Conservation (phyloP, 495 filamentous ascomycete genomes). For the Penicillium turbatum region DNA sequence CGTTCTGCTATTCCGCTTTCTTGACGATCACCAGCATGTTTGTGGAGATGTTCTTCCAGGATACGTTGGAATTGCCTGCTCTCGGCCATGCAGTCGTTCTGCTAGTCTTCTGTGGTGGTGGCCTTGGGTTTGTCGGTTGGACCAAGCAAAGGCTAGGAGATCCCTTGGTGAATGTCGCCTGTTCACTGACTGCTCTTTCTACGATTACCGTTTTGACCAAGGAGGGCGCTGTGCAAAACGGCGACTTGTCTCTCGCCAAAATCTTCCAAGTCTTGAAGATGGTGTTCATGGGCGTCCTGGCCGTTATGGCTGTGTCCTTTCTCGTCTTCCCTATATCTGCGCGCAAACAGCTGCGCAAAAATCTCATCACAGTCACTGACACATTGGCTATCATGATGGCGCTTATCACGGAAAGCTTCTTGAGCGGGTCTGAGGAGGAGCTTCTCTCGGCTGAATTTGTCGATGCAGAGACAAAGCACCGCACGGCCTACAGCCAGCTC, state of each 20-base stretch:
- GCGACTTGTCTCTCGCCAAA: slow-evolving; percentile 74
- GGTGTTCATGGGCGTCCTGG: slow-evolving; percentile 77
- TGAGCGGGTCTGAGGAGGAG: slow-evolving; percentile 80
- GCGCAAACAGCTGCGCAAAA: slow-evolving; percentile 65
- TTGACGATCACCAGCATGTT: slow-evolving; percentile 85
- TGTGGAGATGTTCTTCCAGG: slow-evolving; percentile 70
- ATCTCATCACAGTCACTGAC: slow-evolving; percentile 70
- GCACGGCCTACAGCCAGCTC: slow-evolving; percentile 64
- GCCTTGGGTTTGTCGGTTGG: slow-evolving; percentile 88
- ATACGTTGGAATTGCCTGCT: slow-evolving; percentile 55
- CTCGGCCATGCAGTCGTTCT: slow-evolving; percentile 80
- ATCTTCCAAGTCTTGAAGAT: slow-evolving; percentile 87
- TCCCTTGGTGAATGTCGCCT: slow-evolving; percentile 86
- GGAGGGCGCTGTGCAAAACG: slow-evolving; percentile 79
- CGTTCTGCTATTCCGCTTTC: slow-evolving; percentile 77
- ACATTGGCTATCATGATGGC: slow-evolving; percentile 76
- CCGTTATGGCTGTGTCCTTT: slow-evolving; percentile 72
- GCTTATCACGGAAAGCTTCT: slow-evolving; percentile 78
- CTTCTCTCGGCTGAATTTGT: slow-evolving; percentile 58
- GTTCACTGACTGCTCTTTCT: slow-evolving; percentile 82
- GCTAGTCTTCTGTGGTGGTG: slow-evolving; percentile 82
- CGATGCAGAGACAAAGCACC: slow-evolving; percentile 63
- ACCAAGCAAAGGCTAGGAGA: slow-evolving; percentile 81
- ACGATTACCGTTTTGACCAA: slow-evolving; percentile 92
- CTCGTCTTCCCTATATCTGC: slow-evolving; percentile 79